Percentiles rank a stretch among this genome's conserved stretches.
These are phyloP conservation scores for Alnus rubra DNA, from an alignment of 306 rosid species.

Conservation along the genomic window DNA sequence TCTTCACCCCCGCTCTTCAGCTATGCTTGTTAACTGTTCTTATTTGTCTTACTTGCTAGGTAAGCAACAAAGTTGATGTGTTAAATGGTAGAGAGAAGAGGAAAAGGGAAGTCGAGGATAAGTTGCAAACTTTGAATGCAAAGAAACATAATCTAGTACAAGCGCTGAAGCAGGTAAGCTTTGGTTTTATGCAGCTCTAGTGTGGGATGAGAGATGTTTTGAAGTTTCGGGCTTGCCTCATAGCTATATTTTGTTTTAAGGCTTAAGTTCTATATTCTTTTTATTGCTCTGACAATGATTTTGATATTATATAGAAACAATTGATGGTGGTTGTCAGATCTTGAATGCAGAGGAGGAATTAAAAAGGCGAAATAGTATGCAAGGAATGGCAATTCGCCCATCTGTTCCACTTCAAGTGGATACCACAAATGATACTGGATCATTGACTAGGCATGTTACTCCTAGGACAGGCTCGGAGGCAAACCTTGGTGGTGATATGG, in stretches of 20 bases:
- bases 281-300: conserved; percentile 11
- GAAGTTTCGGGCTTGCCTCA: not conserved
- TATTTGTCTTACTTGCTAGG: conserved; percentile 35
- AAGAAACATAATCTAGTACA: conserved; percentile 84
- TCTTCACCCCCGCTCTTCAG: not conserved
- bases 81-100: conserved; percentile 52
- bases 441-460: conserved; percentile 52
- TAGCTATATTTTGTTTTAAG: not conserved
- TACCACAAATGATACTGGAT: conserved; percentile 64
- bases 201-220: not conserved
- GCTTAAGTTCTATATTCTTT: not conserved
- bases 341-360: conserved; percentile 91
- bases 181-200: not conserved
- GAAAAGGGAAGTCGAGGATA: conserved; percentile 76
- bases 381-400: conserved; percentile 53
- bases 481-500: conserved; percentile 61
- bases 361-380: conserved; percentile 60
- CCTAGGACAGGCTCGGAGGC: conserved; percentile 59
- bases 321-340: conserved; percentile 55
- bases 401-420: conserved; percentile 60
- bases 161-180: conserved; percentile 82
- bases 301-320: not conserved
- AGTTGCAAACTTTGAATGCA: conserved; percentile 67
- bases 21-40: conserved; percentile 1
- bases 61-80: conserved; percentile 40